Base-by-base conservation (phyloP, 768 basidiomycete species). In the Pleurotus tuoliensis region DNA sequence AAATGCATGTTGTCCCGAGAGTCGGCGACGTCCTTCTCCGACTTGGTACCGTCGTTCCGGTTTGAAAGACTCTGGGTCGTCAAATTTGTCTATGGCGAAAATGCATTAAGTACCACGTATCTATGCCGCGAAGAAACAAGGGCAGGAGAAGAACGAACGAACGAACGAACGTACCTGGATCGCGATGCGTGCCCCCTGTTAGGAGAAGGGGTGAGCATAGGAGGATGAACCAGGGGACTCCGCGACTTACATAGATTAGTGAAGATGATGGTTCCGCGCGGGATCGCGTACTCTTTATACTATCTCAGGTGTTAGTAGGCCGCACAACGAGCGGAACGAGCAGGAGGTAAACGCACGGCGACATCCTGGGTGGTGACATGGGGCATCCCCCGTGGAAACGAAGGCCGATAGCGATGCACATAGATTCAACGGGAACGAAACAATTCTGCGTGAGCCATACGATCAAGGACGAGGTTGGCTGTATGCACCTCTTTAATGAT, bases 181-280 rank as follows among this genome's bases (percentile, higher is more conserved):
- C 49, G 37, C 38, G 49, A 18, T 16, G 38, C 13, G 38, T 51
- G 15, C 30, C 49, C 49, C 49, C 49, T 51, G 27, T 48, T 5
- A 48, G 27, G 16, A 51, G 37, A 37, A 30, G n/a, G 22, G 27
- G 27, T 30, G 27, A 30, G 27, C 8, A 1, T 30, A 9, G 27
- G 27, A 30, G 7, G 8, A 9, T 30, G 1, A 30, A 30, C 7
- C 1, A 27, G 27, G 27, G 27, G 5, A 3, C 27, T 30, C 1
- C 27, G 9, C 27, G 27, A 30, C 27, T 1, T 30, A 30, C 27
- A 30, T 1, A 30, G 27, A 25, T 76, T 76, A 18, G 66, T 61
- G 27, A 73, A 30, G 13, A 75, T 61, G 1, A 71, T 39, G 5
- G 75, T 57, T 56, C 73, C 74, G 56, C 70, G 67, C 7, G 59